phyloP scores from a whole-genome alignment of 169 alveolate species.

The Cryptosporidium ubiquitum region DNA sequence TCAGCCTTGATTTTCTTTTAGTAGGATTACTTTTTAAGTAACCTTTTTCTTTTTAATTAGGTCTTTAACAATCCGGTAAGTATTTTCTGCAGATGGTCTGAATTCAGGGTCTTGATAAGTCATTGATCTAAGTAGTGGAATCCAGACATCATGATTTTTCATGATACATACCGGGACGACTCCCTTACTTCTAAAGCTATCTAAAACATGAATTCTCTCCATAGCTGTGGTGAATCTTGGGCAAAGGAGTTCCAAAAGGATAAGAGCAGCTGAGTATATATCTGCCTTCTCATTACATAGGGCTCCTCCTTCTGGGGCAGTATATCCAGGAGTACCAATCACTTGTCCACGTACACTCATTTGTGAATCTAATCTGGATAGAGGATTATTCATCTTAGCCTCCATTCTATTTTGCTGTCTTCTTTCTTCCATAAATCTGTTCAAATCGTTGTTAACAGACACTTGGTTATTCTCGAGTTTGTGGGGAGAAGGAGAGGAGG shows the following conservation, averaged over 20 bases:
- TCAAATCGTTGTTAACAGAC: constrained; percentile 7
- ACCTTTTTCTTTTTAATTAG: constrained; percentile 39
- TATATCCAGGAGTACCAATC: constrained; percentile 91
- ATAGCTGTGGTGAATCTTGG: constrained; percentile 89
- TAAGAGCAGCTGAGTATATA: constrained; percentile 88
- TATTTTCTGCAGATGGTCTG: constrained; percentile 86
- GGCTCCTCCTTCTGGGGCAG: constrained; percentile 93
- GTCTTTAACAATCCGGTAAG: constrained; percentile 62
- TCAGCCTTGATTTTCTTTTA: background rate
- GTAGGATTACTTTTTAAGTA: background rate
- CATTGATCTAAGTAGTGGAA: constrained; percentile 85
- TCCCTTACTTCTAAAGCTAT: constrained; percentile 82
- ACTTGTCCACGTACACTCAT: constrained; percentile 86
- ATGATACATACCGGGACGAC: constrained; percentile 85
- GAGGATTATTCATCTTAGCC: constrained; percentile 5
- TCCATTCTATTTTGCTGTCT: background rate
- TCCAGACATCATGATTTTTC: constrained; percentile 82
- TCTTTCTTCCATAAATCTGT: constrained; percentile 39
- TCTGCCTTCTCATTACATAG: constrained; percentile 91
- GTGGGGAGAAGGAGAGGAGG: background rate
- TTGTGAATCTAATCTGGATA: constrained; percentile 72
- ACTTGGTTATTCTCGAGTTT: background rate
- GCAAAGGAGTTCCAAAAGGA: constrained; percentile 86
- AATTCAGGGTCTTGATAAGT: constrained; percentile 85
- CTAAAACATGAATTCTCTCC: constrained; percentile 87